phyloP scores from a whole-genome alignment of 805 yeast species.

The Kazachstania kunashirensis region DNA sequence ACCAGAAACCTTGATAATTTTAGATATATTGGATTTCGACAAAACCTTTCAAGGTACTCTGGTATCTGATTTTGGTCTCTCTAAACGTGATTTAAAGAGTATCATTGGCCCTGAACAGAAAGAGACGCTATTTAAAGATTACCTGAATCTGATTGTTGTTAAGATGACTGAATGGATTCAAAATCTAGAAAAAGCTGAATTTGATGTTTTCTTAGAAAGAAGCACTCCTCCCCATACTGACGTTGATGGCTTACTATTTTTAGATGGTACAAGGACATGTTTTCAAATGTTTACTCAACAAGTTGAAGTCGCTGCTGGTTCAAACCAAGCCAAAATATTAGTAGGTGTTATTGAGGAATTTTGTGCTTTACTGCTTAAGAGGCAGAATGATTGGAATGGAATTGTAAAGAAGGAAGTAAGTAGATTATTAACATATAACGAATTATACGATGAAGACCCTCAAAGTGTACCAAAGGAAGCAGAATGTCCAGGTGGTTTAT shows the following conservation, averaged over 20 bases:
- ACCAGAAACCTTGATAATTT: conserved; percentile 69
- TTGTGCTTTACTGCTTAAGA: conserved; percentile 45
- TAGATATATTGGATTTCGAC: conserved; percentile 70
- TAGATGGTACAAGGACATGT: conserved; percentile 71
- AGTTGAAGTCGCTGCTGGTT: conserved; percentile 76
- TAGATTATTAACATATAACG: conserved; percentile 29
- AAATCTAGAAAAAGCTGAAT: conserved; percentile 59
- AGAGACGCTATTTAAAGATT: conserved; percentile 66
- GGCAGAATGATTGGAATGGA: conserved; percentile 55
- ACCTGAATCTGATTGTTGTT: conserved; percentile 54
- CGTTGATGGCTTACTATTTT: conserved; percentile 51
- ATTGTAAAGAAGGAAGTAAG: conserved; percentile 47
- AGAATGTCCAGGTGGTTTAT: conserved; percentile 59
- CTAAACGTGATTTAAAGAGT: conserved; percentile 40
- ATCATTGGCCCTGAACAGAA: conserved; percentile 64
- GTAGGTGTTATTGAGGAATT: conserved; percentile 71
- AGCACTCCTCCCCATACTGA: conserved; percentile 65
- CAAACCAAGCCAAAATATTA: conserved; percentile 70
- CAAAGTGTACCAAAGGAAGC: conserved; percentile 32
- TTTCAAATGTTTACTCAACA: conserved; percentile 83
- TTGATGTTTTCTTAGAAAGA: conserved; percentile 52
- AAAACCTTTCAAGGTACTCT: conserved; percentile 51
- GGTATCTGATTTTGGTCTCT: conserved; percentile 40
- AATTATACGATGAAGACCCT: conserved; percentile 25
- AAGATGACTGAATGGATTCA: conserved; percentile 82